A percentile compares a stretch with the other conserved stretches of the same genome.
phyloP scores from a whole-genome alignment of 2,329 filamentous ascomycete species.

The Thermothelomyces thermophilus region DNA sequence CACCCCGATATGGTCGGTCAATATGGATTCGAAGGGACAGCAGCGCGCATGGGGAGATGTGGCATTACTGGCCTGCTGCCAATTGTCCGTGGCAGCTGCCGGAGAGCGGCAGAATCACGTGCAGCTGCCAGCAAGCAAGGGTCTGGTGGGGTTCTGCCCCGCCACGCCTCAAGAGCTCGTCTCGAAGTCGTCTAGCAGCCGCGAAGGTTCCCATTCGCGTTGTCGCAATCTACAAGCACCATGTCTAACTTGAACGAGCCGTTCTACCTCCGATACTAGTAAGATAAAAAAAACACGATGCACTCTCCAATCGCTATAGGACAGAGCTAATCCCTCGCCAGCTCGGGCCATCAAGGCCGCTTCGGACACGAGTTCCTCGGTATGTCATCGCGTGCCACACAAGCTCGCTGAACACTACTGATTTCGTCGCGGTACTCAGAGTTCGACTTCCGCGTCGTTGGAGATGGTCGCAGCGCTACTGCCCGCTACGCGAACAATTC shows the following conservation, averaged over 20 bases:
- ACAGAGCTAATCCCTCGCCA: slow-evolving; percentile 35
- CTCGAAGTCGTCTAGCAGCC: slow-evolving; percentile 12
- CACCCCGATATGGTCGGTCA: slow-evolving; percentile 20
- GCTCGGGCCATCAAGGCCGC: slow-evolving; percentile 93
- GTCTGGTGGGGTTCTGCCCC: slow-evolving; percentile 22
- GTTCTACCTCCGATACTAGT: slow-evolving; percentile 98
- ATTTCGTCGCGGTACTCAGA: slow-evolving; percentile 46
- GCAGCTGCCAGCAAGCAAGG: slow-evolving; percentile 1
- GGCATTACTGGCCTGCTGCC: slow-evolving; percentile 23
- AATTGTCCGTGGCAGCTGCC: slow-evolving; percentile 17
- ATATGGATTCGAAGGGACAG: slow-evolving; percentile 19
- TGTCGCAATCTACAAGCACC: slow-evolving; percentile 18
- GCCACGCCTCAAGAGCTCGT: slow-evolving; percentile 7
- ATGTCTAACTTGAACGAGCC: slow-evolving; percentile 69
- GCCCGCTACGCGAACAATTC: slow-evolving; percentile 99
- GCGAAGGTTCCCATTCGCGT: slow-evolving; percentile 17
- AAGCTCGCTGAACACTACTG: neutral
- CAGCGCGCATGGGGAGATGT: slow-evolving; percentile 24
- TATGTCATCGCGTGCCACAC: slow-evolving; percentile 35
- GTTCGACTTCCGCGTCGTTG: slow-evolving; percentile 90
- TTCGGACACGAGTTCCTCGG: slow-evolving; percentile 98
- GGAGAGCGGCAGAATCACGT: slow-evolving; percentile 19
- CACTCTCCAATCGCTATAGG: no score
- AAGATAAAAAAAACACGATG: slow-evolving; percentile 22
- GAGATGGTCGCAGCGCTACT: slow-evolving; percentile 86